Base-by-base conservation (phyloP, 768 basidiomycete genomes). In the Rhodosporidiobolus odoratus region DNA sequence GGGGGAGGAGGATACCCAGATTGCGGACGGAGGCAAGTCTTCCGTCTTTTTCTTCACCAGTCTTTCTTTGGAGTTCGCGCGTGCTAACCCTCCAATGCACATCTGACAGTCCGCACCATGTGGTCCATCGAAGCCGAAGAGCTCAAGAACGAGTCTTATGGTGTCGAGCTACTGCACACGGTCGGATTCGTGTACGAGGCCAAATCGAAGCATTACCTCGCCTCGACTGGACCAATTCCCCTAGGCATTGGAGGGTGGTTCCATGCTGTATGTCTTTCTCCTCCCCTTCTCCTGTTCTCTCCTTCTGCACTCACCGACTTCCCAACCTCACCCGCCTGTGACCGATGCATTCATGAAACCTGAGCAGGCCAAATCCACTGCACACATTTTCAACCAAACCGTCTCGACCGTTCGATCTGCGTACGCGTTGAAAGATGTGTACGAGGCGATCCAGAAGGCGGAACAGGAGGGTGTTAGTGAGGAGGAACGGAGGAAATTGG, bases 341-440 rank as follows among this genome's bases (percentile, higher is more conserved):
- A n/a, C n/a, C n/a, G n/a, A n/a, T n/a, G n/a, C n/a, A n/a, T n/a
- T n/a, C n/a, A n/a, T n/a, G n/a, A n/a, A n/a, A n/a, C n/a, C n/a
- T n/a, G n/a, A n/a, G n/a, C n/a, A n/a, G n/a, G 90, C 92, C 4
- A 90, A 91, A 78, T 90, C 89, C 19, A 92, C 91, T 81, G 93
- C 92, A 59, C 91, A 94, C 77, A 89, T 93, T 25, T 90, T 95
- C 80, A 92, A 90, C 78, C 56, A 68, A 43, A 76, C 75, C 21
- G 76, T 77, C 13, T 75, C 74, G 32, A 77, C 77, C 13, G 68
- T 76, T 5, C 54, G 72, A 19, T 62, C 69, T 35, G 92, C 92
- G 0, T 89, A 93, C 69, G 92, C 94, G 77, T 84, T 94, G 68
- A 94, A 94, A 80, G 82, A 84, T 17, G 90, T 93, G 0, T 95